A percentile compares a stretch with the other conserved stretches of the same genome.
phyloP scores from a whole-genome alignment of 352 stramenopile species.

The Globisporangium takayamanum region DNA sequence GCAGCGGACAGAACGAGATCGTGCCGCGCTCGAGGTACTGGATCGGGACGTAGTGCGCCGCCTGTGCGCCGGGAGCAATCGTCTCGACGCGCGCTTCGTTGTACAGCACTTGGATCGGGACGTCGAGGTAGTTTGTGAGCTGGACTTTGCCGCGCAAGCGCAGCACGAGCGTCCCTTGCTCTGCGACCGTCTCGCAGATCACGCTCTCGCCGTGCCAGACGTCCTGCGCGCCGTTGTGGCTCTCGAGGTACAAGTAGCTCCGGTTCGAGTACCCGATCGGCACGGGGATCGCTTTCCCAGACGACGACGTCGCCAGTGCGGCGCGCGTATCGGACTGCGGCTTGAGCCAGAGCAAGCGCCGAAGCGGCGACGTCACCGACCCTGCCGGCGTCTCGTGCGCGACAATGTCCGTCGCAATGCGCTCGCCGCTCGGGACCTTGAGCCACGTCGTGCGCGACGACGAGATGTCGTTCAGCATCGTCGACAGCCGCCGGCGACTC shows the following conservation, averaged over 20 bases:
- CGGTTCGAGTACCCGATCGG: conserved; percentile 84
- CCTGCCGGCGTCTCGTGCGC: conserved; percentile 79
- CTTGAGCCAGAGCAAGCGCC: conserved; percentile 71
- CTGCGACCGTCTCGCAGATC: conserved; percentile 80
- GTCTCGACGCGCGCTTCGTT: conserved; percentile 50
- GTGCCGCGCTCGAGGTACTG: conserved; percentile 66
- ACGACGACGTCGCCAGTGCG: conserved; percentile 13
- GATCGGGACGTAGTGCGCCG: conserved; percentile 72
- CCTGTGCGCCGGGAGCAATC: conserved; percentile 35
- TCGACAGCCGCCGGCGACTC: conserved; percentile 60
- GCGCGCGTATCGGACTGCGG: conserved; percentile 42
- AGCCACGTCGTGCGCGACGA: conserved; percentile 65
- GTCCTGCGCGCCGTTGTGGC: conserved; percentile 44
- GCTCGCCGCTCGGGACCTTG: conserved; percentile 52
- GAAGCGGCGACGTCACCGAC: conserved; percentile 68
- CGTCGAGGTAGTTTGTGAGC: conserved; percentile 62
- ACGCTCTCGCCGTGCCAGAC: conserved; percentile 74
- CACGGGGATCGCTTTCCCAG: conserved; percentile 71
- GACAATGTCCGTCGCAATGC: conserved; percentile 69
- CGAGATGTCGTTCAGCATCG: conserved; percentile 72
- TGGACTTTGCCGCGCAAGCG: conserved; percentile 75
- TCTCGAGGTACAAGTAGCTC: conserved; percentile 80
- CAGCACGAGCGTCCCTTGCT: conserved; percentile 78
- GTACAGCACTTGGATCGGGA: conserved; percentile 76
- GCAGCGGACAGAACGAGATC: conserved; percentile 66